phyloP scores from a whole-genome alignment of 2,329 filamentous ascomycete species.

The Pseudogymnoascus sp. region DNA sequence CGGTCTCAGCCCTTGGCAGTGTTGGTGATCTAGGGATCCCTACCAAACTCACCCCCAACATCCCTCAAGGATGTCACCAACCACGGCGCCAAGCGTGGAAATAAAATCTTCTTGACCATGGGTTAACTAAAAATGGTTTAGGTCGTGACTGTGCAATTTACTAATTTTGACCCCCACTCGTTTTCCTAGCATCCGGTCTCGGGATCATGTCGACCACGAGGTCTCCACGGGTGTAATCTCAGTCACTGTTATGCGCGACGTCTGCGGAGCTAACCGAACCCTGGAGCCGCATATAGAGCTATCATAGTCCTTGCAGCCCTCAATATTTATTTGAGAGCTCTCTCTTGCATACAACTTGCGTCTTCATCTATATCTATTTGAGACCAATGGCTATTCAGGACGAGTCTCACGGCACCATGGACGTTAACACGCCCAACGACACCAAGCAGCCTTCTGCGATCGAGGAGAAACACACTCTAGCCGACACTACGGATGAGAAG shows the following conservation, averaged over 20 bases:
- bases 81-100: not conserved
- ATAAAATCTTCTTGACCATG: not conserved
- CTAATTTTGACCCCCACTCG: not conserved
- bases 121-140: not conserved
- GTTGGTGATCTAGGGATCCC: not conserved
- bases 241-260: not conserved
- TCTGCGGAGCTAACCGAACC: not conserved
- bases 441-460: not conserved
- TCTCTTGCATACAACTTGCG: not conserved
- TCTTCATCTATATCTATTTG: not conserved
- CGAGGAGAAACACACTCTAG: not conserved
- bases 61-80: not conserved
- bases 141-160: not conserved
- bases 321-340: not conserved
- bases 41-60: not conserved
- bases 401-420: slow-evolving; percentile 10
- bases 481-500: not conserved
- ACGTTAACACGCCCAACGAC: not conserved
- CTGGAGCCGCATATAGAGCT: not conserved
- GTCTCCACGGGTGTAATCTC: not conserved
- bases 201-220: not conserved
- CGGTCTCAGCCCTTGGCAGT: not conserved
- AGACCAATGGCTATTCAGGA: slow-evolving; percentile 7
- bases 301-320: not conserved
- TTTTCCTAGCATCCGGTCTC: not conserved